Evolutionary conservation across 768 basidiomycete species (phyloP).

Genomic region (Ramaria sp.): DNA sequence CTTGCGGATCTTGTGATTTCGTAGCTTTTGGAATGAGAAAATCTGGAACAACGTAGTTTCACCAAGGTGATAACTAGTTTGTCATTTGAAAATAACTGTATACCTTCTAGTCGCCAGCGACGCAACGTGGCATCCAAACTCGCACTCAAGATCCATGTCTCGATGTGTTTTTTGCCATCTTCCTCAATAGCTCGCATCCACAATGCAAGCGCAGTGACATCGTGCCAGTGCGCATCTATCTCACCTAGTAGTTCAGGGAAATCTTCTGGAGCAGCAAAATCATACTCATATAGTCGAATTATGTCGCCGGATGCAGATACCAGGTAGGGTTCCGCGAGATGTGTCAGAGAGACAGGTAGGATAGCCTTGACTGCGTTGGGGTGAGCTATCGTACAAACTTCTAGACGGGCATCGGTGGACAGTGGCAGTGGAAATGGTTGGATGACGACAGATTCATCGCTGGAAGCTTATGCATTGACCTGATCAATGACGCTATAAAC

Average conservation of each 20-base stretch:
- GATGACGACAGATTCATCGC: slow-evolving; percentile 76
- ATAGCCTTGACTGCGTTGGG: slow-evolving; percentile 59
- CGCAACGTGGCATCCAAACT: slow-evolving; percentile 84
- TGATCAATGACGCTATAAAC: background rate
- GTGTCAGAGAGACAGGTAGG: slow-evolving; percentile 54
- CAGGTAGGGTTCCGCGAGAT: slow-evolving; percentile 59
- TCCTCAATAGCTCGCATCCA: slow-evolving; percentile 49
- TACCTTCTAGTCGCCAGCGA: slow-evolving; percentile 67
- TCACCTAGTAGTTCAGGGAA: slow-evolving; percentile 57
- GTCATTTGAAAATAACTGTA: slow-evolving; percentile 12
- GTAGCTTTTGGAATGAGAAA: background rate
- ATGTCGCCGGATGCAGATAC: slow-evolving; percentile 79
- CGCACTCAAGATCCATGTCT: slow-evolving; percentile 75
- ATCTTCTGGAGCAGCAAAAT: slow-evolving; percentile 56
- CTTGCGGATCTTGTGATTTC: background rate
- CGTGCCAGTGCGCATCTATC: slow-evolving; percentile 84
- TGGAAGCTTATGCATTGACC: slow-evolving; percentile 48
- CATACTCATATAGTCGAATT: slow-evolving; percentile 53
- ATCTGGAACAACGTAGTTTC: background rate
- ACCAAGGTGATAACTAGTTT: slow-evolving; percentile 6
- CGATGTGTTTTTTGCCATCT: slow-evolving; percentile 38
- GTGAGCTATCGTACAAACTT: slow-evolving; percentile 44
- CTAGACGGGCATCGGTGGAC: slow-evolving; percentile 21
- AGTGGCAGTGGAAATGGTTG: slow-evolving; percentile 22
- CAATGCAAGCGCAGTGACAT: slow-evolving; percentile 63